phyloP scores from a whole-genome alignment of 495 filamentous ascomycete genomes.

The Hyaloscypha hepaticicola region DNA sequence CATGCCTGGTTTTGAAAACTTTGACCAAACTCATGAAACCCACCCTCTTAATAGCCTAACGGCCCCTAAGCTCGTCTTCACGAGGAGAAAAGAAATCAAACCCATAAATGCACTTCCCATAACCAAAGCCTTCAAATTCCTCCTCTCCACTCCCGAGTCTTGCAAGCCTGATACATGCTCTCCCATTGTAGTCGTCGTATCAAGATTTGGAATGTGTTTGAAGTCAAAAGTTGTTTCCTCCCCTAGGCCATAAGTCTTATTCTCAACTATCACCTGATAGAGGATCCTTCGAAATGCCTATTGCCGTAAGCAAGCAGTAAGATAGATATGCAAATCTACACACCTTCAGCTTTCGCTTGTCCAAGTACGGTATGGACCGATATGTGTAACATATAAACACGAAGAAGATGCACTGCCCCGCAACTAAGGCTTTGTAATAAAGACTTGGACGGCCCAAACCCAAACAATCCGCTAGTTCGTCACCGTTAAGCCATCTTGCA shows the following conservation, averaged over 20 bases:
- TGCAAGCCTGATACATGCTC: slow-evolving; percentile 7
- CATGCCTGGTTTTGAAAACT: neutral
- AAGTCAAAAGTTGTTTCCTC: slow-evolving; percentile 30
- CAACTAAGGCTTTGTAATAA: slow-evolving; percentile 60
- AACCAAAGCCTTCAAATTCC: slow-evolving; percentile 27
- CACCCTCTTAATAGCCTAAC: slow-evolving; percentile 1
- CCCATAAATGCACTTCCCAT: slow-evolving; percentile 7
- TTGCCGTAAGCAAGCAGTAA: neutral
- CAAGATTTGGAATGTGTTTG: slow-evolving; percentile 29
- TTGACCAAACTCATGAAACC: neutral
- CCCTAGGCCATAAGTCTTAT: slow-evolving; percentile 25
- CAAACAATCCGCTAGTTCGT: slow-evolving; percentile 58
- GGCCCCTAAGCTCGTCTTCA: slow-evolving; percentile 5
- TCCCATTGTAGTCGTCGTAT: slow-evolving; percentile 20
- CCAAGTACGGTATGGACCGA: slow-evolving; percentile 55
- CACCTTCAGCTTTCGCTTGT: slow-evolving; percentile 55
- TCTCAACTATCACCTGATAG: slow-evolving; percentile 23
- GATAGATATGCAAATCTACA: slow-evolving; percentile 8
- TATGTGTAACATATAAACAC: slow-evolving; percentile 52
- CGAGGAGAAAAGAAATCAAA: slow-evolving; percentile 7
- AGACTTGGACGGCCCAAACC: slow-evolving; percentile 54
- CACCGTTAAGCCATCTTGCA: slow-evolving; percentile 68
- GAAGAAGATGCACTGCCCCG: slow-evolving; percentile 69
- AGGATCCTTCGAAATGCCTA: slow-evolving; percentile 23
- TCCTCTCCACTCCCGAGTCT: slow-evolving; percentile 21